Evolutionary conservation across 1,284 basidiomycete genomes (phyloP).

Genomic region (Xanthoconium separans): DNA sequence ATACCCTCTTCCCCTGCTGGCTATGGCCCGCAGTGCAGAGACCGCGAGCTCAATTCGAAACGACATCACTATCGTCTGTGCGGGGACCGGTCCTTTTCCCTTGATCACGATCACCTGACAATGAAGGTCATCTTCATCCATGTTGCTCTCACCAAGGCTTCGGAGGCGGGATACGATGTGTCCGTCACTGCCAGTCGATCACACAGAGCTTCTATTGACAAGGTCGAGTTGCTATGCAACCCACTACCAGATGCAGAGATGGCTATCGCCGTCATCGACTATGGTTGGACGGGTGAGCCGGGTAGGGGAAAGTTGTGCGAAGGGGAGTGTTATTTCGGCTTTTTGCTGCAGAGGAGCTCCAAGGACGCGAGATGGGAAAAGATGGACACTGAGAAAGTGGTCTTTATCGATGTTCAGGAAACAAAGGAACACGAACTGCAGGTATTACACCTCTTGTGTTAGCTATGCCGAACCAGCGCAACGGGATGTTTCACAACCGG

Average conservation of each 20-base stretch:
- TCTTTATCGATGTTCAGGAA: conserved; percentile 1
- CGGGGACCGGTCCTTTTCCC: neutral
- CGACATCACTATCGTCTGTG: neutral
- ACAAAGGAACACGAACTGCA: neutral
- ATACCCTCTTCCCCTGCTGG: conserved; percentile 2
- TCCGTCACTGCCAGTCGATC: neutral
- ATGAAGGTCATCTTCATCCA: conserved; percentile 1
- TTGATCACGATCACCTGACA: neutral
- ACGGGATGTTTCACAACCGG: no score
- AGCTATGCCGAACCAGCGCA: neutral
- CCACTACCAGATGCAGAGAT: neutral
- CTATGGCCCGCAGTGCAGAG: neutral
- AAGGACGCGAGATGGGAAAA: neutral
- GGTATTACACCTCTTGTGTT: conserved; percentile 4
- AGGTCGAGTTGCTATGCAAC: neutral
- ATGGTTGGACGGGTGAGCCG: conserved; percentile 1
- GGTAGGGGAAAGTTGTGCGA: neutral
- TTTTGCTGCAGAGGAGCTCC: conserved; percentile 1
- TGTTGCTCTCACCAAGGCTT: neutral
- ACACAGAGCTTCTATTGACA: neutral
- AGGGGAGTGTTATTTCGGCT: conserved; percentile 2
- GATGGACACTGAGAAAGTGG: neutral
- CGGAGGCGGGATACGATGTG: neutral
- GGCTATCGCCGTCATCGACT: neutral
- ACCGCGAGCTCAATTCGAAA: neutral